phyloP scores from a whole-genome alignment of 1,284 basidiomycete species.

The Cutaneotrichosporon sp. region DNA sequence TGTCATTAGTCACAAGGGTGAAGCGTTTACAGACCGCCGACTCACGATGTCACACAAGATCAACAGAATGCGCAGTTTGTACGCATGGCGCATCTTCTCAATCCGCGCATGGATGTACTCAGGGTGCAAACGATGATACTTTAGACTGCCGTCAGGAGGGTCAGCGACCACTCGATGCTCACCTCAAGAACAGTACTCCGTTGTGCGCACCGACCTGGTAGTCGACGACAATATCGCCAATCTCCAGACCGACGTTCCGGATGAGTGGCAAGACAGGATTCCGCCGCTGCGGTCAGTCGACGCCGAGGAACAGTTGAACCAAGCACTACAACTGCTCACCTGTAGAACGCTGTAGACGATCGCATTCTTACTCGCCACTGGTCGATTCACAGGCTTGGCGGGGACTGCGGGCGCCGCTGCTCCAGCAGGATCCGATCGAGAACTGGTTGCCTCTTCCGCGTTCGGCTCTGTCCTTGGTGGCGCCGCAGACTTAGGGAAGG shows the following conservation, averaged over 20 bases:
- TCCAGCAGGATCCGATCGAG: background rate
- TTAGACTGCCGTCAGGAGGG: conserved; percentile 58
- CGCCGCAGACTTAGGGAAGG: conserved; percentile 1
- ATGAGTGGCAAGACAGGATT: conserved; percentile 84
- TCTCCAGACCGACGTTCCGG: conserved; percentile 86
- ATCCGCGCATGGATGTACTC: conserved; percentile 94
- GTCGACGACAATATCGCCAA: conserved; percentile 87
- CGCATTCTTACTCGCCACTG: conserved; percentile 48
- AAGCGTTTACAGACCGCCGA: conserved; percentile 6
- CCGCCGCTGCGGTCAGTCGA: conserved; percentile 58
- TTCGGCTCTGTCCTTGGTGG: background rate
- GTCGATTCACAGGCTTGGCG: conserved; percentile 29
- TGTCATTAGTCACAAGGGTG: background rate
- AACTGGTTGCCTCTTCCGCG: background rate
- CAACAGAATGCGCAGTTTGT: conserved; percentile 80
- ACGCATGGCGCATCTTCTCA: conserved; percentile 73
- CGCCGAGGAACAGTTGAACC: no score
- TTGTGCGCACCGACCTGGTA: conserved; percentile 95
- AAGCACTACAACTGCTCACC: conserved; percentile 51
- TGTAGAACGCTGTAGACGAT: conserved; percentile 67
- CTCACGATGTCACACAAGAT: conserved; percentile 87
- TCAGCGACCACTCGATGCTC: conserved; percentile 12
- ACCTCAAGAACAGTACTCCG: conserved; percentile 88
- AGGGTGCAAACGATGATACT: conserved; percentile 93
- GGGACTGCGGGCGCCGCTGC: background rate